Evolutionary conservation across 2,329 filamentous ascomycete species (phyloP).

Genomic region (Kalaharituber pfeilii): DNA sequence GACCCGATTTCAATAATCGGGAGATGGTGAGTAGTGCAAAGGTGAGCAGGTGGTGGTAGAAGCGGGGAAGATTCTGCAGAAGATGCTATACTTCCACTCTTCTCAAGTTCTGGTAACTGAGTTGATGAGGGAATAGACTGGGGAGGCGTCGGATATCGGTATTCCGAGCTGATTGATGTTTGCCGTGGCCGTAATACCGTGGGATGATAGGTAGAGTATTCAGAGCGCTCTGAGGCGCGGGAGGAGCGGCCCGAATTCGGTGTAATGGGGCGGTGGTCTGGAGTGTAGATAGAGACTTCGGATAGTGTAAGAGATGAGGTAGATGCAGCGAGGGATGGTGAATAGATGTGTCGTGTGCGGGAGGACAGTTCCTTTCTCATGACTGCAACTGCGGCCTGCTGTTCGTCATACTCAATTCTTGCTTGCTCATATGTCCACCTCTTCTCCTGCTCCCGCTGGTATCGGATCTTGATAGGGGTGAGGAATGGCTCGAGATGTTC

Average conservation of each 20-base stretch:
- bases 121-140: conserved; percentile 18
- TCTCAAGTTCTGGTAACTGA: conserved; percentile 19
- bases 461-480: conserved; percentile 42
- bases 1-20: conserved; percentile 9
- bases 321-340: conserved; percentile 12
- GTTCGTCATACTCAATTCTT: conserved; percentile 22
- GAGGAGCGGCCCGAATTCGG: conserved; percentile 16
- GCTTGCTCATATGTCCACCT: conserved; percentile 27
- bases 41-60: conserved; percentile 14
- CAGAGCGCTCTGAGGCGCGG: conserved; percentile 14
- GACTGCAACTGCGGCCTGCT: conserved; percentile 26
- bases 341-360: conserved; percentile 8
- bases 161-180: conserved; percentile 10
- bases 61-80: conserved; percentile 20
- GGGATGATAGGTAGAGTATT: conserved; percentile 8
- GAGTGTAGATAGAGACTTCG: conserved; percentile 8
- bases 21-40: conserved; percentile 6
- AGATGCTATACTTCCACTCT: conserved; percentile 19
- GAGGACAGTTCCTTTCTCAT: conserved; percentile 10
- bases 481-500: conserved; percentile 76
- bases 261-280: conserved; percentile 8
- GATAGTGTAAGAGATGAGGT: conserved; percentile 13
- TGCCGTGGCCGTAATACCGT: conserved; percentile 5
- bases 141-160: conserved; percentile 18
- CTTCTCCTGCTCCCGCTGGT: conserved; percentile 36